Evolutionary conservation across 352 stramenopile genomes (phyloP), one percentile per base, ranked within the genome.

Genomic region (Phytophthora vignae): DNA sequence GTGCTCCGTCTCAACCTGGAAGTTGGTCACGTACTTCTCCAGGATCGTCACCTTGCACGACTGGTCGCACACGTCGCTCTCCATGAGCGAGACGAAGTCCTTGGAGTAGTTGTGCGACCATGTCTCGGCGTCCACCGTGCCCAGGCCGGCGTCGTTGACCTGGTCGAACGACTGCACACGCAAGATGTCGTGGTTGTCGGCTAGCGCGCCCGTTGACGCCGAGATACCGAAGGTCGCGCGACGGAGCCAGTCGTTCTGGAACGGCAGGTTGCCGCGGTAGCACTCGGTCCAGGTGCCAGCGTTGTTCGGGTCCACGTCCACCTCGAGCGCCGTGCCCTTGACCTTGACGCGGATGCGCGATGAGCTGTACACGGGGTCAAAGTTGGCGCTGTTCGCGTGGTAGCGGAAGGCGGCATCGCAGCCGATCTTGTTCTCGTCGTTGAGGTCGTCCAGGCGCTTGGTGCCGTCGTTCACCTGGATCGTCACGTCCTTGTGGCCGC

Each of bases 61-160:
- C 67, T 93, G 81, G 66, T 96, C 86, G 61, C 89, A 95, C 46
- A 81, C 63, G 4, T 71, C 50, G 56, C 76, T 87, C 33, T 85
- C 77, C 67, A 95, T 71, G 52, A 95, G 74, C 21, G 78, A 79
- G 27, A 79, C 67, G 55, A 93, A 93, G 63, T 96, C 78, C 72
- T 96, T 96, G 55, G 89, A 95, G 73, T 92, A 94, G 76, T 93
- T 93, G 77, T 93, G 87, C 69, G 78, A 84, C 84, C 82, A 91
- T 50, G 92, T 87, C 50, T 93, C 83, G 17, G 82, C 77, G 69
- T 96, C 88, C 11, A 82, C 79, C 54, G 80, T 74, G 17, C 67
- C 67, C 33, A 96, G 67, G 44, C 78, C 81, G 21, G 74, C 79
- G 52, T 94, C 85, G 38, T 92, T 74, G 22, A 77, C 36, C 54